phyloP scores from a whole-genome alignment of 2,329 filamentous ascomycete species.

The Colletotrichum plurivorum region DNA sequence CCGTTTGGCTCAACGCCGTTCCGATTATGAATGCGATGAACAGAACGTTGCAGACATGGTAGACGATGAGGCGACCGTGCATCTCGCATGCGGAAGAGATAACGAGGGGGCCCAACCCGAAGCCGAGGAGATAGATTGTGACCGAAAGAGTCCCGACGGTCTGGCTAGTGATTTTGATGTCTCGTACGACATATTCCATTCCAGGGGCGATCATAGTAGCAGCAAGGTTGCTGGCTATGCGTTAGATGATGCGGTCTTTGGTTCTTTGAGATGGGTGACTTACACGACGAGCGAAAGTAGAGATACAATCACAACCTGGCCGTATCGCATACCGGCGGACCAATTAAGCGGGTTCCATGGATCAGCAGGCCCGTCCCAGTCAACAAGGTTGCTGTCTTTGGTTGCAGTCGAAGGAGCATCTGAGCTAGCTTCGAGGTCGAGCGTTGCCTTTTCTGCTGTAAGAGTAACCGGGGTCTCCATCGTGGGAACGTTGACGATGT shows the following conservation, averaged over 20 bases:
- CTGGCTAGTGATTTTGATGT: slow-evolving; percentile 62
- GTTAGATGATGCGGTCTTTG: neutral
- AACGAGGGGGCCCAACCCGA: slow-evolving; percentile 70
- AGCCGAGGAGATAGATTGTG: slow-evolving; percentile 75
- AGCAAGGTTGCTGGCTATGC: slow-evolving; percentile 46
- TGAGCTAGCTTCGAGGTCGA: slow-evolving; percentile 9
- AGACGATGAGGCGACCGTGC: slow-evolving; percentile 50
- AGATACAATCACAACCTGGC: slow-evolving; percentile 52
- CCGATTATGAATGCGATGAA: slow-evolving; percentile 50
- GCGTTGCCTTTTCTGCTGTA: neutral
- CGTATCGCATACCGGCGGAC: slow-evolving; percentile 53
- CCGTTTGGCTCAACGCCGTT: slow-evolving; percentile 45
- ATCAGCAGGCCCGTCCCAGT: slow-evolving; percentile 72
- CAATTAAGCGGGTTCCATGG: slow-evolving; percentile 74
- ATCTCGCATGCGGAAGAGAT: slow-evolving; percentile 60
- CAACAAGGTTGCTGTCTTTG: slow-evolving; percentile 55
- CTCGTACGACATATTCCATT: slow-evolving; percentile 62
- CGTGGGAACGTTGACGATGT: neutral
- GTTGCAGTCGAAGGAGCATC: neutral
- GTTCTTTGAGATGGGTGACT: neutral
- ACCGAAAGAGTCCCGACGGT: slow-evolving; percentile 66
- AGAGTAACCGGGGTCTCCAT: slow-evolving; percentile 7
- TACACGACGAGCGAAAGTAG: slow-evolving; percentile 14
- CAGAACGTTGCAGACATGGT: slow-evolving; percentile 48
- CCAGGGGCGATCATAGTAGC: slow-evolving; percentile 71